Evolutionary conservation across 1,139 yeast species (phyloP).

Genomic region (Geotrichum siamense): DNA sequence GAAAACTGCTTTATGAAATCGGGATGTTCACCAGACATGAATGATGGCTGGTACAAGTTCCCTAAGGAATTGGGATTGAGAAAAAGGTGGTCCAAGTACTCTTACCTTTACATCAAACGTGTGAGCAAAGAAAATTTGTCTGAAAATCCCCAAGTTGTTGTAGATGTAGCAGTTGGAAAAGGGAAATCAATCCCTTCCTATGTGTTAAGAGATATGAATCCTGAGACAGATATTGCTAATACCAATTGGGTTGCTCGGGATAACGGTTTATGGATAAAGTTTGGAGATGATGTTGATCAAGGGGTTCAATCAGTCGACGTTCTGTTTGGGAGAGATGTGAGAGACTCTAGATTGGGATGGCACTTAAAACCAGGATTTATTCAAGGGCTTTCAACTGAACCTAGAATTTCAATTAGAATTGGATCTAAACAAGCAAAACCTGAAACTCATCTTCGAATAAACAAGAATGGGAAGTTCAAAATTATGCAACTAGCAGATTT

Average conservation of each 20-base stretch:
- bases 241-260: conserved; percentile 38
- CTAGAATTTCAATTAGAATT: conserved; percentile 34
- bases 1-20: conserved; percentile 27
- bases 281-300: conserved; percentile 28
- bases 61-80: conserved; percentile 34
- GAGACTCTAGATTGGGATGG: conserved; percentile 78
- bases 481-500: conserved; percentile 81
- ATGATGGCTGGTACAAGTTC: conserved; percentile 30
- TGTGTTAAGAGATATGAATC: conserved; percentile 22
- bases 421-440: conserved; percentile 34
- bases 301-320: conserved; percentile 48
- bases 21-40: conserved; percentile 24
- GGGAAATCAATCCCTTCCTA: conserved; percentile 17
- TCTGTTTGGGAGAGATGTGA: conserved; percentile 63
- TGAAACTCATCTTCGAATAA: conserved; percentile 34
- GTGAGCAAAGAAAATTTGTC: conserved; percentile 27
- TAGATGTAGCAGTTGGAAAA: conserved; percentile 26
- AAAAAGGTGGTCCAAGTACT: conserved; percentile 29
- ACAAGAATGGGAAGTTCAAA: conserved; percentile 48
- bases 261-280: conserved; percentile 46
- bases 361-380: conserved; percentile 35
- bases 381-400: conserved; percentile 22
- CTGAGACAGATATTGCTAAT: conserved; percentile 15
- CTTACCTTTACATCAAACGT: conserved; percentile 28
- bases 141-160: conserved; percentile 25